A percentile compares a stretch with the other conserved stretches of the same genome.
phyloP scores from a whole-genome alignment of 768 basidiomycete species.

The Termitomyces titanicus region DNA sequence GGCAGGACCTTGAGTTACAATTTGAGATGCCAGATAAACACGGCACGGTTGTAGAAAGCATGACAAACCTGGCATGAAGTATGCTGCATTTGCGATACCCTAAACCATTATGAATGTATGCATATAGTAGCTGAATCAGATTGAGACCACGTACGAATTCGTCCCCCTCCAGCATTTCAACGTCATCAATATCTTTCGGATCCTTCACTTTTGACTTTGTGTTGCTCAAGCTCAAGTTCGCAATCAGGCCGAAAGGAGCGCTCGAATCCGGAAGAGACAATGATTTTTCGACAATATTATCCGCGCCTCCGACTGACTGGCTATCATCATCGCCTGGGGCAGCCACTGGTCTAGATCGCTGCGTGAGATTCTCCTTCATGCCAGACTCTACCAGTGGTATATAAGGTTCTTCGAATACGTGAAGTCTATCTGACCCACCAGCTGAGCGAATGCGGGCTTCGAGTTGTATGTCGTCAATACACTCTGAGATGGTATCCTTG shows the following conservation, averaged over 20 bases:
- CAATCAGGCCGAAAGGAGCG: conserved; percentile 74
- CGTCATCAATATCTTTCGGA: conserved; percentile 30
- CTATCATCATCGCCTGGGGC: conserved; percentile 23
- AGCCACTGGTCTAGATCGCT: conserved; percentile 15
- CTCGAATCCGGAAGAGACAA: conserved; percentile 61
- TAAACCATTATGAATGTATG: conserved; percentile 26
- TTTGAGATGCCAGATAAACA: too few species aligned
- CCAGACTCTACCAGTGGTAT: conserved; percentile 46
- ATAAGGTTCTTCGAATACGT: conserved; percentile 43
- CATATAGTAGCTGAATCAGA: not conserved
- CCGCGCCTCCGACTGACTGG: conserved; percentile 24
- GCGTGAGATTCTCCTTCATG: conserved; percentile 29
- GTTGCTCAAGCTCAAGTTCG: conserved; percentile 64
- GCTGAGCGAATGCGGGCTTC: conserved; percentile 54
- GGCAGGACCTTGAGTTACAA: conserved; percentile 50
- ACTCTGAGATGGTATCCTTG: conserved; percentile 63
- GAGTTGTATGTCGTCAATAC: conserved; percentile 72
- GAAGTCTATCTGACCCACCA: conserved; percentile 37
- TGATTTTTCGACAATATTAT: conserved; percentile 38
- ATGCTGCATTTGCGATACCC: conserved; percentile 80
- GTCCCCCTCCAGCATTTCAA: conserved; percentile 55
- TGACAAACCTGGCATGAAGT: conserved; percentile 70
- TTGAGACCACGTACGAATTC: conserved; percentile 53
- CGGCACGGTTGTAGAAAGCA: too few species aligned
- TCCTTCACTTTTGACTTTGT: conserved; percentile 40